Evolutionary conservation across 108 stramenopile genomes (phyloP).

Genomic region (Thalassiosira profunda): DNA sequence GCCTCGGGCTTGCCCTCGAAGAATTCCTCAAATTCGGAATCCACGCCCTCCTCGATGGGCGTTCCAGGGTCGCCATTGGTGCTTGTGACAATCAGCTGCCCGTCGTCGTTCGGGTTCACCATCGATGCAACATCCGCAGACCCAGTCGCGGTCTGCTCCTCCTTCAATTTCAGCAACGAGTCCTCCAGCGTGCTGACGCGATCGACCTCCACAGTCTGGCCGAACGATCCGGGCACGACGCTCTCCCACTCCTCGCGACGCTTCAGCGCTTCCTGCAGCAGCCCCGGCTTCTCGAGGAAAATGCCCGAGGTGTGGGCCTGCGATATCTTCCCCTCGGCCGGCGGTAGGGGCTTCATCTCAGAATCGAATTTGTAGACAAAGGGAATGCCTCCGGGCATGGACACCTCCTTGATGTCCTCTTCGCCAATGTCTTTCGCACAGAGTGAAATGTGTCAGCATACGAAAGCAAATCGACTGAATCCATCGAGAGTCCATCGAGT

Average conservation of each 20-base stretch:
- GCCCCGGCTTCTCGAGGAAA: constrained; percentile 68
- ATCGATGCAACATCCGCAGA: constrained; percentile 37
- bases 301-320: constrained; percentile 55
- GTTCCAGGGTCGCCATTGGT: constrained; percentile 10
- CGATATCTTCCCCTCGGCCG: constrained; percentile 33
- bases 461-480: not conserved
- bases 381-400: constrained; percentile 75
- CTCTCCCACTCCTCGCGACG: constrained; percentile 31
- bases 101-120: constrained; percentile 44
- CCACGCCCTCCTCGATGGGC: constrained; percentile 17
- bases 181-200: constrained; percentile 43
- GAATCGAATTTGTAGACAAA: constrained; percentile 83
- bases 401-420: constrained; percentile 66
- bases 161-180: constrained; percentile 37
- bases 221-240: constrained; percentile 38
- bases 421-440: constrained; percentile 31
- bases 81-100: constrained; percentile 29
- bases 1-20: constrained; percentile 18
- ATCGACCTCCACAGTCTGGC: constrained; percentile 7
- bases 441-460: not conserved
- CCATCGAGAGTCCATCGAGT: not conserved
- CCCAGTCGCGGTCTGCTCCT: constrained; percentile 15
- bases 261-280: constrained; percentile 60
- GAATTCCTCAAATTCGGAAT: constrained; percentile 51
- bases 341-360: constrained; percentile 51